Evolutionary conservation across 2,329 filamentous ascomycete genomes (phyloP).

Genomic region (Nigrospora osmanthi): DNA sequence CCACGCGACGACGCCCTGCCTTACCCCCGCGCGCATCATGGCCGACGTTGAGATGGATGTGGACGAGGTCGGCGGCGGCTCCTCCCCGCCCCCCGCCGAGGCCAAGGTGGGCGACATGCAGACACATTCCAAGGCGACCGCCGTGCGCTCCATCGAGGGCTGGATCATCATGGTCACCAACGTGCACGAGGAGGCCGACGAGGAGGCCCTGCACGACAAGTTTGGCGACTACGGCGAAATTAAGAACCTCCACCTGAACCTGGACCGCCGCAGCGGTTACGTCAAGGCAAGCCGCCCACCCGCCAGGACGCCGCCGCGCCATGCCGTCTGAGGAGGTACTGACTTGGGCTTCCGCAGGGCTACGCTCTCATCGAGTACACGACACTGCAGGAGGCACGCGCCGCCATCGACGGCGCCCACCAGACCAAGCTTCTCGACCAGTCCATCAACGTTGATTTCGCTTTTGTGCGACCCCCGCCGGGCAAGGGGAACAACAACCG

Average conservation of each 20-base stretch:
- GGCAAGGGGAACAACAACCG: slow-evolving; percentile 39
- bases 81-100: slow-evolving; percentile 25
- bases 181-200: slow-evolving; percentile 79
- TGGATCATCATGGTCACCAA: slow-evolving; percentile 87
- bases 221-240: slow-evolving; percentile 83
- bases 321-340: neutral
- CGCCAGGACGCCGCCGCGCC: slow-evolving; percentile 1
- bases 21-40: slow-evolving; percentile 24
- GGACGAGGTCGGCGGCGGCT: slow-evolving; percentile 32
- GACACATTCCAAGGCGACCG: slow-evolving; percentile 66
- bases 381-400: slow-evolving; percentile 69
- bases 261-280: slow-evolving; percentile 76
- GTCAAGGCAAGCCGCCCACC: slow-evolving; percentile 57
- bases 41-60: slow-evolving; percentile 53
- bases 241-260: slow-evolving; percentile 77
- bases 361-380: slow-evolving; percentile 82
- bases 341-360: slow-evolving; percentile 44
- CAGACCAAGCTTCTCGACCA: slow-evolving; percentile 73
- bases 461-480: slow-evolving; percentile 73
- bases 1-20: too few species aligned
- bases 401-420: slow-evolving; percentile 76
- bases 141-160: slow-evolving; percentile 79
- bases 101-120: slow-evolving; percentile 57
- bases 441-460: slow-evolving; percentile 75
- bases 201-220: slow-evolving; percentile 73